Evolutionary conservation across 345 rosid genomes (phyloP).

Genomic region (Raphanus raphanistrum): DNA sequence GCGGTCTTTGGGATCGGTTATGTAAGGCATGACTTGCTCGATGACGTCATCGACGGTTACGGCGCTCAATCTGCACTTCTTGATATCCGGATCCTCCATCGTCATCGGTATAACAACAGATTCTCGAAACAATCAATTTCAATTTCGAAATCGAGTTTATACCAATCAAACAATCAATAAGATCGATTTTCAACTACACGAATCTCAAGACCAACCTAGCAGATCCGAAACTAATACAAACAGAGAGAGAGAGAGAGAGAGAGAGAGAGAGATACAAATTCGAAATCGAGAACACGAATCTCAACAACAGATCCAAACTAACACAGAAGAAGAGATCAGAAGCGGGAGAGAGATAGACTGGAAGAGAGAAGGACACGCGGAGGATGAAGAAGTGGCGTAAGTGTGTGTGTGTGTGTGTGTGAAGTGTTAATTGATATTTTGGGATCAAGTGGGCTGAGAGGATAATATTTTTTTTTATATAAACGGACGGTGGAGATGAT

Average conservation of each 20-base stretch:
- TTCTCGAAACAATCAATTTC: no score
- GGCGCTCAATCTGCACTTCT: conserved; percentile 21
- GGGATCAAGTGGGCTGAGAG: conserved; percentile 1
- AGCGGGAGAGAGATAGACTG: neutral
- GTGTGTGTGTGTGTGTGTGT: neutral
- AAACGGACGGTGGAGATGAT: neutral
- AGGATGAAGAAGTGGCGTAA: neutral
- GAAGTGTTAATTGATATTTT: neutral
- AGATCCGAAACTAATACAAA: neutral
- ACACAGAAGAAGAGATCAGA: neutral
- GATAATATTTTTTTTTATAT: neutral
- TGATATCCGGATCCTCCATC: conserved; percentile 46
- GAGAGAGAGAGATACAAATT: no score
- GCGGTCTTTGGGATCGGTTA: conserved; percentile 71
- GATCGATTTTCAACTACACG: neutral
- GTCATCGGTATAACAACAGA: no score
- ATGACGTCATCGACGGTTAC: conserved; percentile 60
- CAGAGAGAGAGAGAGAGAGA: no score
- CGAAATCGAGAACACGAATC: neutral
- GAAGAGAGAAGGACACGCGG: neutral
- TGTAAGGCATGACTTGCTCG: conserved; percentile 65
- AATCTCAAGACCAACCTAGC: neutral
- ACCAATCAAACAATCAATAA: no score
- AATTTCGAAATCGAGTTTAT: no score
- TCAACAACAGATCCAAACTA: neutral